Conservation (phyloP, 2,329 filamentous ascomycete species). For the Hypocreales sp. region DNA sequence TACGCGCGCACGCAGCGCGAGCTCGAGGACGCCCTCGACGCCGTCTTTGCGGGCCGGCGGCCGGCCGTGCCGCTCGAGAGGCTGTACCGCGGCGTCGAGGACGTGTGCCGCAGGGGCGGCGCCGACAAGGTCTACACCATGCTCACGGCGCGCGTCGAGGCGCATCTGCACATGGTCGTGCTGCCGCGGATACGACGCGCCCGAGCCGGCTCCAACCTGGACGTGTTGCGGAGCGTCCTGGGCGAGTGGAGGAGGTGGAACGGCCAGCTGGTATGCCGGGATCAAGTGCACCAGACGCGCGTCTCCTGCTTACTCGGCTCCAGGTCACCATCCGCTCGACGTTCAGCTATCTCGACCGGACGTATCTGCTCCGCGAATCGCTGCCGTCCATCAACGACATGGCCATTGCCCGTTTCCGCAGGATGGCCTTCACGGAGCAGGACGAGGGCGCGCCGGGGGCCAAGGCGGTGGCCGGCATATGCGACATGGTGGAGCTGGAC, state of each 20-base stretch:
- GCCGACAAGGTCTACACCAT: slow-evolving; percentile 51
- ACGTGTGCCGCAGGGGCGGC: slow-evolving; percentile 68
- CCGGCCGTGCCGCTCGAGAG: slow-evolving; percentile 68
- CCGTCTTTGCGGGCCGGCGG: slow-evolving; percentile 52
- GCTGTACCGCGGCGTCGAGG: slow-evolving; percentile 81
- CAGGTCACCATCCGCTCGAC: slow-evolving; percentile 68
- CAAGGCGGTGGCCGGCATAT: slow-evolving; percentile 39
- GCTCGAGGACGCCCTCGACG: slow-evolving; percentile 55
- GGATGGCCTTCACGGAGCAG: slow-evolving; percentile 27
- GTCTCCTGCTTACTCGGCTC: background rate
- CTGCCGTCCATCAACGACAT: slow-evolving; percentile 65
- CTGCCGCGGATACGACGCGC: slow-evolving; percentile 35
- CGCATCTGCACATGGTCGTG: slow-evolving; percentile 49
- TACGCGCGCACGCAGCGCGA: slow-evolving; percentile 62
- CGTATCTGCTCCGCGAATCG: slow-evolving; percentile 64
- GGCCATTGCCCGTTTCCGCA: slow-evolving; percentile 60
- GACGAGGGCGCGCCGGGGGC: slow-evolving; percentile 8
- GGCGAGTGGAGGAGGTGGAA: slow-evolving; percentile 65
- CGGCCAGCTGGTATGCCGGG: slow-evolving; percentile 52
- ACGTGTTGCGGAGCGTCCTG: slow-evolving; percentile 41
- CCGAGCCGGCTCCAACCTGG: slow-evolving; percentile 39
- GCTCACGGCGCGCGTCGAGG: slow-evolving; percentile 50
- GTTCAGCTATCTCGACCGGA: slow-evolving; percentile 88
- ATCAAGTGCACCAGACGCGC: too few species aligned
- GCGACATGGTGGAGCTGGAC: slow-evolving; percentile 59